Percentiles rank a stretch among this genome's conserved stretches.
These are phyloP conservation scores for Cordia subcordata DNA, from an alignment of 257 asterid genomes.

Conservation along the genomic window DNA sequence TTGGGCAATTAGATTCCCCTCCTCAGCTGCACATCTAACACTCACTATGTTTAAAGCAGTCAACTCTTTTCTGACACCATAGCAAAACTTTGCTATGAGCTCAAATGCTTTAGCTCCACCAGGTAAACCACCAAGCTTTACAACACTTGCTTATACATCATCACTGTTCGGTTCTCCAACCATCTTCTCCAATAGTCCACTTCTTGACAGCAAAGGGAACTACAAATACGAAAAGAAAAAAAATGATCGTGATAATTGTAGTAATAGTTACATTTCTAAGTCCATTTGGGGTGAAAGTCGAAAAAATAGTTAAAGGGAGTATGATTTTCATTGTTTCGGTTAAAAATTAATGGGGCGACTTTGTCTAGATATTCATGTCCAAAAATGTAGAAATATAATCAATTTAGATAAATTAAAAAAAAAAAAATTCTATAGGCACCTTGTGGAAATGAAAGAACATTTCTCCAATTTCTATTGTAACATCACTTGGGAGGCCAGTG, in stretches of 20 bases:
- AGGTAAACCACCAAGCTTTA: slow-evolving; percentile 60
- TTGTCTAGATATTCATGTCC: too few species aligned
- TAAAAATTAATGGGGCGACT: too few species aligned
- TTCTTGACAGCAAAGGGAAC: slow-evolving; percentile 84
- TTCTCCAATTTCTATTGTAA: slow-evolving; percentile 72
- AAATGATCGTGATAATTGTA: neutral
- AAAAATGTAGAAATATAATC: too few species aligned
- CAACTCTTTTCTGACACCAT: slow-evolving; percentile 70
- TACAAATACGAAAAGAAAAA: slow-evolving; percentile 13
- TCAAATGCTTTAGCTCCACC: slow-evolving; percentile 92
- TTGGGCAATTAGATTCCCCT: slow-evolving; percentile 61
- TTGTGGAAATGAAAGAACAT: slow-evolving; percentile 89
- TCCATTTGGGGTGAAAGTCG: too few species aligned
- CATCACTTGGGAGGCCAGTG: slow-evolving; percentile 78
- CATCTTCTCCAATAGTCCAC: slow-evolving; percentile 65
- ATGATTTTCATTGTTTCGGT: too few species aligned
- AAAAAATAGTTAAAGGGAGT: too few species aligned
- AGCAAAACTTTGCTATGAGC: slow-evolving; percentile 77
- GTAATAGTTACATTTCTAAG: too few species aligned
- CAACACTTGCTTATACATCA: slow-evolving; percentile 28
- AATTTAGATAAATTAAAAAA: too few species aligned
- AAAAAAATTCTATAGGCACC: slow-evolving; percentile 25
- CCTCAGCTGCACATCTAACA: slow-evolving; percentile 84
- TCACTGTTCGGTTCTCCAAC: slow-evolving; percentile 37
- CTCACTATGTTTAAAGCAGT: slow-evolving; percentile 64